Evolutionary conservation across 805 yeast species (phyloP).

Genomic region (Saturnispora serradocipensis): DNA sequence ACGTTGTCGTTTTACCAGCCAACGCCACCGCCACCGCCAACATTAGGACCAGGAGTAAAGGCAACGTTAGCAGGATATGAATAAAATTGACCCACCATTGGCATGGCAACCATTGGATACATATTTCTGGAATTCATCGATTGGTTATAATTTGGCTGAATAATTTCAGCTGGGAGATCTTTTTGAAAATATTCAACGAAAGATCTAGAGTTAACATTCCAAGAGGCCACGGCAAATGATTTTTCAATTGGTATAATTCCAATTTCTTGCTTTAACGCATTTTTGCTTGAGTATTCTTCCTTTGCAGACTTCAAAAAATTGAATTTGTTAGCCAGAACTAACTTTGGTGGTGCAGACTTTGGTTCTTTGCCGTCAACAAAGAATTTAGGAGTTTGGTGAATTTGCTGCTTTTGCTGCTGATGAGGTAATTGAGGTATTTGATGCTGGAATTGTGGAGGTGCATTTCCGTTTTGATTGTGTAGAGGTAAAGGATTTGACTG

Average conservation of each 20-base stretch:
- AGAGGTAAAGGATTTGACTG: not conserved
- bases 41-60: not conserved
- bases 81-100: not conserved
- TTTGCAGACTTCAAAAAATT: constrained; percentile 44
- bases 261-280: constrained; percentile 17
- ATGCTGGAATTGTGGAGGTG: constrained; percentile 4
- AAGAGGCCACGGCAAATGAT: constrained; percentile 38
- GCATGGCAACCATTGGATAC: constrained; percentile 3
- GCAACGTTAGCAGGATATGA: not conserved
- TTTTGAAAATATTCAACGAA: constrained; percentile 36
- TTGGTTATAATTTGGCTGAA: not conserved
- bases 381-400: not conserved
- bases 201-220: constrained; percentile 30
- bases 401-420: constrained; percentile 4
- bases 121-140: not conserved
- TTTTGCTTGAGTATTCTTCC: constrained; percentile 20
- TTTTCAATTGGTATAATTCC: constrained; percentile 41
- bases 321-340: constrained; percentile 35
- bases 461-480: not conserved
- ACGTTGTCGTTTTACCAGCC: not conserved
- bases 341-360: constrained; percentile 9
- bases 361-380: not conserved
- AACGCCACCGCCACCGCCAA: not conserved
- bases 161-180: constrained; percentile 11
- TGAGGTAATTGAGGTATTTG: constrained; percentile 7